A percentile compares a stretch with the other conserved stretches of the same genome.
Evolutionary conservation across 805 yeast genomes (phyloP).

Genomic region (Schizosaccharomyces cryophilus): DNA sequence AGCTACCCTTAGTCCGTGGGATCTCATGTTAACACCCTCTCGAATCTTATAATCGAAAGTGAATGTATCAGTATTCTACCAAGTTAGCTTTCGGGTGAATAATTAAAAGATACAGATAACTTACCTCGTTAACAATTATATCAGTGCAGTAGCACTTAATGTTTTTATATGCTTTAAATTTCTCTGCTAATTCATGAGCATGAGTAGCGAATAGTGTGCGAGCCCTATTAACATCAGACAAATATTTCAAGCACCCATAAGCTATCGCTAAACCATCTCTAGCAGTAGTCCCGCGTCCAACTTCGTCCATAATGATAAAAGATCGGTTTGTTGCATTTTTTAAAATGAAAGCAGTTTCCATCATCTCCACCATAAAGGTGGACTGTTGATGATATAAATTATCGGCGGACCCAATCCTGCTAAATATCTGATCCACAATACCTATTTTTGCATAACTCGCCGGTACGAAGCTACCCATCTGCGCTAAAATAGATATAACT

Average conservation of each 20-base stretch:
- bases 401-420: constrained; percentile 54
- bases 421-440: constrained; percentile 51
- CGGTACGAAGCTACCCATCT: constrained; percentile 53
- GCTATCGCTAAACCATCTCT: constrained; percentile 71
- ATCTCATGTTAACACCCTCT: constrained; percentile 7
- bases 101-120: not conserved
- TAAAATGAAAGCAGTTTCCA: constrained; percentile 51
- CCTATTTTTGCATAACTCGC: constrained; percentile 40
- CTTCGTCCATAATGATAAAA: constrained; percentile 60
- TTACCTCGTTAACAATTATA: constrained; percentile 5
- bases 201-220: constrained; percentile 78
- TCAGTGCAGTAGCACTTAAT: constrained; percentile 8
- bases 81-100: not conserved
- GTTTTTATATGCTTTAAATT: constrained; percentile 5
- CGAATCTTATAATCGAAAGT: constrained; percentile 7
- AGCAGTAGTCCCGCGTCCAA: constrained; percentile 76
- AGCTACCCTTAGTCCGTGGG: constrained; percentile 9
- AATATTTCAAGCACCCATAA: constrained; percentile 39
- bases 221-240: constrained; percentile 31
- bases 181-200: constrained; percentile 22
- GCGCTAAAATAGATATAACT: constrained; percentile 39
- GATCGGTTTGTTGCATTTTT: constrained; percentile 41
- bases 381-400: constrained; percentile 53
- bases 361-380: constrained; percentile 88
- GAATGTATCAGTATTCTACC: not conserved